Evolutionary conservation across 1,284 basidiomycete genomes (phyloP), one percentile per base, ranked within the genome.

Genomic region (Volvariella surrecta): DNA sequence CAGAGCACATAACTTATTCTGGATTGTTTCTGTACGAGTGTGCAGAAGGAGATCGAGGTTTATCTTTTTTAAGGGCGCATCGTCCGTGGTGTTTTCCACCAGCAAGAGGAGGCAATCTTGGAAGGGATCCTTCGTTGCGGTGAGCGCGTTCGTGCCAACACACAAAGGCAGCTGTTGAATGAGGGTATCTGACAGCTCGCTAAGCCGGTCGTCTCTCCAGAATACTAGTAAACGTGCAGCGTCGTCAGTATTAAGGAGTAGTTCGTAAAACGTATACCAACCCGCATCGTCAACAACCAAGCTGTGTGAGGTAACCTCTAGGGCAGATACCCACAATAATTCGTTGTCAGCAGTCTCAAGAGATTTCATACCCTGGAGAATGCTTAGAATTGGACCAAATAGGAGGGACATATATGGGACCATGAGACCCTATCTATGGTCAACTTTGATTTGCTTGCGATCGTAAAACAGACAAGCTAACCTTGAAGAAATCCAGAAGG

Each of bases 31-130:
- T 2, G 86, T 82, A 7, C 93, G 82, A 0, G 89, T 91, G 46
- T 88, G 78, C 78, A 92, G 84, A 44, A 97, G 74, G n/a, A 98
- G 63, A 34, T 81, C 73, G 20, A 86, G 69, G 67, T 97, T 96
- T 60, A 94, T 68, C 7, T 70, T 60, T 59, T 96, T 94, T 49
- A 94, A 73, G 18, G 86, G 65, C 2, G 71, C 53, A 62, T 85
- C 68, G 66, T 88, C 69, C 54, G 71, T 61, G 8, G 74, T 67
- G 32, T 70, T 64, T 0, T 77, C 74, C 0, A 74, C 66, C n/a
- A 88, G 63, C 0, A 77, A 68, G 13, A 60, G 57, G 16, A 87
- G 61, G 41, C 70, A 72, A 4, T 72, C 66, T 38, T 68, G 63
- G 4, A 81, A 58, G 3, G 65, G 54, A 17, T 57, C 38, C 50